Evolutionary conservation across 257 asterid genomes (phyloP).

Genomic region (Galeopsis tetrahit): DNA sequence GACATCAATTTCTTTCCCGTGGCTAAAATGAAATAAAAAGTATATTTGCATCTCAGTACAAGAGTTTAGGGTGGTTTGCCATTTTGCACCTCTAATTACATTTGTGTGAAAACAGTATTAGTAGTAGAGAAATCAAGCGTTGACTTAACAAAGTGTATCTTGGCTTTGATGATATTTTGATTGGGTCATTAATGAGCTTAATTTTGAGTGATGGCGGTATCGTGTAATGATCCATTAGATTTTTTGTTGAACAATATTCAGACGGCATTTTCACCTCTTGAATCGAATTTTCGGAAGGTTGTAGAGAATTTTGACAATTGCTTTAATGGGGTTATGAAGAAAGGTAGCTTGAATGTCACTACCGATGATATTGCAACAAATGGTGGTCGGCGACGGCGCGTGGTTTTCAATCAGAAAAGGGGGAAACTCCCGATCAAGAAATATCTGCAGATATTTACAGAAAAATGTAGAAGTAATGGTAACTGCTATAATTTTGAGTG

Average conservation of each 20-base stretch:
- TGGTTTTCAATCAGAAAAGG: slow-evolving; percentile 36
- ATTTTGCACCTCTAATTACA: not conserved
- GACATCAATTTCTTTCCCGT: not conserved
- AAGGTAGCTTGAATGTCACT: slow-evolving; percentile 31
- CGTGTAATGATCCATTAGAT: slow-evolving; percentile 67
- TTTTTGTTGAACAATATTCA: slow-evolving; percentile 68
- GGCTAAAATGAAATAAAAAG: not conserved
- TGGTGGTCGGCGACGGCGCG: slow-evolving; percentile 39
- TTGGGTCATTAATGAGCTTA: slow-evolving; percentile 34
- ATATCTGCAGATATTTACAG: slow-evolving; percentile 50
- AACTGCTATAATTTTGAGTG: not conserved
- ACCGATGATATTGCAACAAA: slow-evolving; percentile 33
- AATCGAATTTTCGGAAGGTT: slow-evolving; percentile 61
- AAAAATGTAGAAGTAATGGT: slow-evolving; percentile 44
- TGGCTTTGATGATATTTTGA: slow-evolving; percentile 15
- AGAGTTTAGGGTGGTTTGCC: not conserved
- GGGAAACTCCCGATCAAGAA: slow-evolving; percentile 52
- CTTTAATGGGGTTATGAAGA: slow-evolving; percentile 52
- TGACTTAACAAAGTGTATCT: slow-evolving; percentile 22
- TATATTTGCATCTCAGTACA: not conserved
- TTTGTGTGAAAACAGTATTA: not conserved
- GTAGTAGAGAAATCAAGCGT: slow-evolving; percentile 19
- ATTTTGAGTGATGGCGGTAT: slow-evolving; percentile 58
- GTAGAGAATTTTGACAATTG: slow-evolving; percentile 69
- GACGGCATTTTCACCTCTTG: slow-evolving; percentile 69